Percentiles rank a stretch among this genome's conserved stretches.
These are phyloP conservation scores for Stromatinia cepivora DNA, from an alignment of 2,329 filamentous ascomycete species.

Conservation along the genomic window DNA sequence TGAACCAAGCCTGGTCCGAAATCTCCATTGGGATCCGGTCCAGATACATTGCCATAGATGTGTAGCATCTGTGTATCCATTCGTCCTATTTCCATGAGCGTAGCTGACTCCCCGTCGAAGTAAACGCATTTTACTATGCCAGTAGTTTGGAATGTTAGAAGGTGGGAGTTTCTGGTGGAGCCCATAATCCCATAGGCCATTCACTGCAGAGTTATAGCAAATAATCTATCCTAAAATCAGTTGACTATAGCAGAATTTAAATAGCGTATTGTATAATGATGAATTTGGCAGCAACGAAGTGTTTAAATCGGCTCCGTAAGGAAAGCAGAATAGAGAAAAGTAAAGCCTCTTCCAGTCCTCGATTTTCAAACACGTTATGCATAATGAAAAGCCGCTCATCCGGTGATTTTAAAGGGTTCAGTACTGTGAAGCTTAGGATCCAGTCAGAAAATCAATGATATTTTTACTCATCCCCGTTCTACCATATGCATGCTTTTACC, in stretches of 20 bases:
- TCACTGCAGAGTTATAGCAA: slow-evolving; percentile 39
- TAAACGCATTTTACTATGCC: slow-evolving; percentile 48
- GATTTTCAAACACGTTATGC: not conserved
- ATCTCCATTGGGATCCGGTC: slow-evolving; percentile 32
- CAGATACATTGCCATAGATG: slow-evolving; percentile 49
- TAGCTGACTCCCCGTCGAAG: slow-evolving; percentile 53
- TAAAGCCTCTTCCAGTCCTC: not conserved
- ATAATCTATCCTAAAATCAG: not conserved
- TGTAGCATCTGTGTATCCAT: slow-evolving; percentile 53
- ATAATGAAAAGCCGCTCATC: not conserved
- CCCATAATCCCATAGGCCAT: slow-evolving; percentile 58
- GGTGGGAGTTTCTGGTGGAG: slow-evolving; percentile 44
- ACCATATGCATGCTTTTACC: not conserved
- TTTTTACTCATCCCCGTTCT: not conserved
- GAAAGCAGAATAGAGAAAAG: not conserved
- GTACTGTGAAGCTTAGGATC: not conserved
- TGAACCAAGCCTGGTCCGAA: slow-evolving; percentile 44
- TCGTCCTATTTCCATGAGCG: slow-evolving; percentile 49
- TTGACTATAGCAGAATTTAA: not conserved
- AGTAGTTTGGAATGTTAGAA: slow-evolving; percentile 52
- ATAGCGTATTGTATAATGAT: not conserved
- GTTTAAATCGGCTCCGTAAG: too few relatives aligned
- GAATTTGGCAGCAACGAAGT: not conserved
- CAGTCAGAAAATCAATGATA: not conserved
- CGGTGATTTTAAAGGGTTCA: too few relatives aligned